These are phyloP conservation scores for Kregervanrija fluxuum DNA, from an alignment of 805 yeast genomes.

Conservation along the genomic window DNA sequence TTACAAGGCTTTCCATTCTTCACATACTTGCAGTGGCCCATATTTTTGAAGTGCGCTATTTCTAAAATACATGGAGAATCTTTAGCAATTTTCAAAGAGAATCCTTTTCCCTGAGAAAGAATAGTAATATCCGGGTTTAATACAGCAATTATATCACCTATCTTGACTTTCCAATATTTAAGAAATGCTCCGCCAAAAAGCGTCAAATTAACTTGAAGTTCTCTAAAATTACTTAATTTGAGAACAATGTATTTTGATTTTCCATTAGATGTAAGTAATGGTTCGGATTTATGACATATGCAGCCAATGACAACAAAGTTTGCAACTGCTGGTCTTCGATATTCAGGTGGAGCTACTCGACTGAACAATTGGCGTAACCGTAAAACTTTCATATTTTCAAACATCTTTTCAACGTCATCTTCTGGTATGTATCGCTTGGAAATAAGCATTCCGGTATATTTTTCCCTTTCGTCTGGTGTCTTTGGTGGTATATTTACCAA, in stretches of 20 bases:
- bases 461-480: too few relatives aligned
- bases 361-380: constrained; percentile 55
- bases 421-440: constrained; percentile 39
- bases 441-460: constrained; percentile 34
- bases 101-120: constrained; percentile 26
- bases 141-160: constrained; percentile 69
- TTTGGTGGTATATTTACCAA: too few relatives aligned
- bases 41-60: constrained; percentile 62
- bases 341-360: constrained; percentile 62
- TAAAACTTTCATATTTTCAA: constrained; percentile 47
- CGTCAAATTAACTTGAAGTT: constrained; percentile 45
- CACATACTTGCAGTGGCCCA: constrained; percentile 54
- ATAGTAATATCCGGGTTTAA: constrained; percentile 63
- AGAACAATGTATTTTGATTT: constrained; percentile 50
- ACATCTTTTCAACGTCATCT: constrained; percentile 27
- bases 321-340: constrained; percentile 56
- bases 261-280: constrained; percentile 36
- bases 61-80: constrained; percentile 52
- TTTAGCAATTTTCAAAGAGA: constrained; percentile 50
- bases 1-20: constrained; percentile 50
- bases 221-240: constrained; percentile 60
- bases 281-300: constrained; percentile 48
- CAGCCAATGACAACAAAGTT: constrained; percentile 83
- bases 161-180: constrained; percentile 62
- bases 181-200: constrained; percentile 63